Percentiles rank a stretch among this genome's conserved stretches.
These are phyloP conservation scores for Paramecium octaurelia DNA, from an alignment of 73 alveolate species.

Conservation along the genomic window DNA sequence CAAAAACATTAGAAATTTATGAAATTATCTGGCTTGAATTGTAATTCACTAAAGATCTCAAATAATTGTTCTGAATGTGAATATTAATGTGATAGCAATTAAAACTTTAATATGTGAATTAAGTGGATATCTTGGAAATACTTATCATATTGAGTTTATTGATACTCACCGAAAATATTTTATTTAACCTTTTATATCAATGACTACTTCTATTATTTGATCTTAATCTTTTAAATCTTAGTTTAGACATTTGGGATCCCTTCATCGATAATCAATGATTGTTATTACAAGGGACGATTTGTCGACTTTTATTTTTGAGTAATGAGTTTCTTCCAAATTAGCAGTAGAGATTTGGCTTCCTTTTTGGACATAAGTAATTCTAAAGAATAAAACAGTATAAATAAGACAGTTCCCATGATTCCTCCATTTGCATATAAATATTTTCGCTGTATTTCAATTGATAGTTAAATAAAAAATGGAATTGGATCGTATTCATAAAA, in stretches of 20 bases:
- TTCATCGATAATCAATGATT: not conserved
- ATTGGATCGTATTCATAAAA: slow-evolving; percentile 14
- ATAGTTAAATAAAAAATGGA: not conserved
- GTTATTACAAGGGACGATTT: not conserved
- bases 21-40: not conserved
- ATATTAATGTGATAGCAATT: not conserved
- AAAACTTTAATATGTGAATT: not conserved
- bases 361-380: not conserved
- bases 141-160: not conserved
- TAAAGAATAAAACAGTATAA: not conserved
- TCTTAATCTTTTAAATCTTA: not conserved
- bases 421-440: not conserved
- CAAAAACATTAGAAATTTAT: not conserved
- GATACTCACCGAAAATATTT: not conserved
- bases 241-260: not conserved
- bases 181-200: not conserved
- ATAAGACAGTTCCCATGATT: not conserved
- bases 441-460: not conserved
- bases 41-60: not conserved
- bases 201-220: not conserved
- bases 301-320: not conserved
- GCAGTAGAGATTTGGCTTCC: slow-evolving; percentile 1
- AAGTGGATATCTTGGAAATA: slow-evolving; percentile 27
- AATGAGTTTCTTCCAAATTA: not conserved
- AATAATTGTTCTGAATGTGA: not conserved